Base-by-base conservation (phyloP, 495 filamentous ascomycete species). In the Penicillium manginii region DNA sequence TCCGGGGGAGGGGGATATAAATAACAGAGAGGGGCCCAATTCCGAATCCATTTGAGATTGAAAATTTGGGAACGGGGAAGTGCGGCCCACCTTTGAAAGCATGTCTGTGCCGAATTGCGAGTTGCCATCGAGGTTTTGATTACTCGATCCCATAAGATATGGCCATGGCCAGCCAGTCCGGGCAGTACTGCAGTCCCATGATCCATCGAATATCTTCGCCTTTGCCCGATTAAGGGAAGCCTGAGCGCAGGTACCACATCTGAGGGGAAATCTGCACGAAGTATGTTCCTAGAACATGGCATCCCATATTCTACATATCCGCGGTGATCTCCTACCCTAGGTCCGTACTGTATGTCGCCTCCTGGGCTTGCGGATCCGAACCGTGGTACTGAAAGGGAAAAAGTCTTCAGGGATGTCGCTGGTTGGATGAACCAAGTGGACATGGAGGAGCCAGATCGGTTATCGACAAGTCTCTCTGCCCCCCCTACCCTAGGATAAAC, bases 131-230 rank as follows among this genome's bases (percentile, higher is more conserved):
- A 22, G 32, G 58, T 57, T 59, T 45, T 56, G 22, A 67, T 67
- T 65, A 67, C 65, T 67, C 65, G 65, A 67, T 67, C n/a, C n/a
- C n/a, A n/a, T n/a, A n/a, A n/a, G n/a, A 64, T 37, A 46, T 19
- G 26, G 26, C 6, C 9, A 14, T 19, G 19, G 23, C 35, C 59
- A 55, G 42, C 58, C 51, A 59, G 51, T 65, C 49, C 55, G 40
- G 29, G 40, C 47, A 14, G 40, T 47, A 21, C 42, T 45, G 52
- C 49, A 52, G 43, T 14, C 23, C 22, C 50, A 49, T 42, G 60
- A 53, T 52, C 56, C 33, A 19, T 46, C 47, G 57, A 58, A 66
- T 66, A 58, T 54, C 64, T 45, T 66, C 60, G 63, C 48, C 45
- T 54, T 55, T 60, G 26, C 64, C 57, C n/a, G 37, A 56, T 62